A percentile compares a stretch with the other conserved stretches of the same genome.
phyloP scores from a whole-genome alignment of 75 land plant species.

The Pinus tabuliformis region DNA sequence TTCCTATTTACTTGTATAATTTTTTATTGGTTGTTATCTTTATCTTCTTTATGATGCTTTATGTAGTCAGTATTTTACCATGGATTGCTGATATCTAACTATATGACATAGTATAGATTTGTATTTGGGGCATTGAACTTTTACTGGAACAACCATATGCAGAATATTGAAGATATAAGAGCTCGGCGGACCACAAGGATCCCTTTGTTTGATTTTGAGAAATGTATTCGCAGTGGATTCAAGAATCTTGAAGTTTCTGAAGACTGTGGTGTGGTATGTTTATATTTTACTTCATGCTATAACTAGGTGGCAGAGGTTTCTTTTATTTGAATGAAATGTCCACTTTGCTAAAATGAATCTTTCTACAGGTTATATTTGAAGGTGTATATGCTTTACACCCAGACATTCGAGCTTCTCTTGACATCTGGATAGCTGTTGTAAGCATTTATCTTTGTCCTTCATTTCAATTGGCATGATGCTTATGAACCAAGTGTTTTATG shows the following conservation, averaged over 20 bases:
- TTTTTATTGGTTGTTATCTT: too few relatives aligned
- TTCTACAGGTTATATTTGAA: conserved; percentile 86
- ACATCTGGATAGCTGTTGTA: conserved; percentile 99
- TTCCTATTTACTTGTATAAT: too few relatives aligned
- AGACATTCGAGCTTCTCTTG: conserved; percentile 75
- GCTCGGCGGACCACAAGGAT: conserved; percentile 56
- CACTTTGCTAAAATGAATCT: neutral
- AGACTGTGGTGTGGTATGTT: conserved; percentile 96
- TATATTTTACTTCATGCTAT: neutral
- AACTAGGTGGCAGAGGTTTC: too few relatives aligned
- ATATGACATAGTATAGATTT: neutral
- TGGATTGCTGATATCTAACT: neutral
- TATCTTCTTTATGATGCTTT: conserved; percentile 8
- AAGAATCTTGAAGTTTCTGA: conserved; percentile 87
- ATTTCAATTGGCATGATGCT: neutral
- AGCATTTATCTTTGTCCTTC: conserved; percentile 17
- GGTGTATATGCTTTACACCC: conserved; percentile 99
- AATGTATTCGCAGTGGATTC: conserved; percentile 71
- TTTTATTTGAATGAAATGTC: neutral
- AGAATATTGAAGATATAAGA: conserved; percentile 92
- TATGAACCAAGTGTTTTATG: neutral
- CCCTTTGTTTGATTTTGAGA: conserved; percentile 94
- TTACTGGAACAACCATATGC: conserved; percentile 18
- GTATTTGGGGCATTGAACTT: neutral
- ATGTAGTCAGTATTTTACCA: neutral